Evolutionary conservation across 169 alveolate genomes (phyloP).

Genomic region (Theileria parva): DNA sequence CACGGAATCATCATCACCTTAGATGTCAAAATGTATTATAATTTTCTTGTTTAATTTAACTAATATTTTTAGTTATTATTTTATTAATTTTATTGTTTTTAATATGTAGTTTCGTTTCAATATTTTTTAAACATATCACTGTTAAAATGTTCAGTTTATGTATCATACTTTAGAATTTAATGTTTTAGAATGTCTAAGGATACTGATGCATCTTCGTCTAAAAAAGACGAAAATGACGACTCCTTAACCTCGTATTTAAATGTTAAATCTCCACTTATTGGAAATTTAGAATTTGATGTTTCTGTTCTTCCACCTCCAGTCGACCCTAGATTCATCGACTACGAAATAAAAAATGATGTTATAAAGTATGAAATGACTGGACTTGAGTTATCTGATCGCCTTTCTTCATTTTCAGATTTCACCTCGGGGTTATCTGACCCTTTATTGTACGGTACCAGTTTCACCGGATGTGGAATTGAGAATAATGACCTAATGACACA

Average conservation of each 20-base stretch:
- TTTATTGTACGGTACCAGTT: conserved; percentile 6
- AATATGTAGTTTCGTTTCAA: neutral
- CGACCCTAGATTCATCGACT: conserved; percentile 42
- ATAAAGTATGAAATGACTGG: conserved; percentile 54
- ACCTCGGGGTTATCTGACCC: conserved; percentile 22
- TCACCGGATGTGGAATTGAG: conserved; percentile 27
- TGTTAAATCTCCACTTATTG: conserved; percentile 63
- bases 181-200: conserved; percentile 33
- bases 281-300: conserved; percentile 57
- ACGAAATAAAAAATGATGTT: conserved; percentile 30
- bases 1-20: neutral
- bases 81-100: neutral
- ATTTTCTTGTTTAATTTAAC: neutral
- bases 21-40: neutral
- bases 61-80: neutral
- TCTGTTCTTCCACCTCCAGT: conserved; percentile 61
- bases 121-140: neutral
- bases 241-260: conserved; percentile 51
- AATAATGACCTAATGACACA: conserved; percentile 22
- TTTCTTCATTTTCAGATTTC: conserved; percentile 49
- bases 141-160: neutral
- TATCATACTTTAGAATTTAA: conserved; percentile 3
- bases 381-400: conserved; percentile 39
- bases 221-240: conserved; percentile 25
- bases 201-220: conserved; percentile 13